Base-by-base conservation (phyloP, 2,329 filamentous ascomycete genomes). In the Sarocladium kiliense region DNA sequence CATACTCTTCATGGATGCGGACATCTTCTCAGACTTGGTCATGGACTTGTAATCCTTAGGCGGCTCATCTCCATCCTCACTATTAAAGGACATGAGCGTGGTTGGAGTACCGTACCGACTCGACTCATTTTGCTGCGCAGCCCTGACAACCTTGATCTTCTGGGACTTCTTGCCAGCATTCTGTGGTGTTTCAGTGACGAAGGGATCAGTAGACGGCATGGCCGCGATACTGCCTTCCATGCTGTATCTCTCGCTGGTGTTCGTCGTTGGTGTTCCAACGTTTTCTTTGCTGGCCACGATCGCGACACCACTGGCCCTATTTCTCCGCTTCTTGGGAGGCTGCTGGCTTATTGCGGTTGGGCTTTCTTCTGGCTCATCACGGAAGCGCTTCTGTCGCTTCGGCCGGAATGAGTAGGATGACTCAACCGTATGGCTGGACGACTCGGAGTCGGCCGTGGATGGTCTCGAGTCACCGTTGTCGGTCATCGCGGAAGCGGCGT, bases 11-110 rank as follows among this genome's bases (percentile, higher is more conserved):
- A 85, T 85, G 2, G 80, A 84, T 18, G 76, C 76, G n/a, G 78
- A 82, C 81, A 85, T 84, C 73, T 85, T 85, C 68, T 85, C 81
- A 27, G 79, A 82, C 70, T 85, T 85, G 49, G 79, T 84, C 80
- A 84, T 84, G 42, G 77, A 74, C 34, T 77, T 77, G 62, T 84
- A 84, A 54, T 82, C 79, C 69, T 84, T 83, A 47, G 61, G 64
- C 18, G 65, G 62, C 56, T 77, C 73, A 25, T 76, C 74, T 14
- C 63, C 67, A 11, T 71, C 69, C 3, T 66, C 69, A 3, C 54
- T 56, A 23, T 59, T 54, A 12, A 53, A 53, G 50, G 50, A 53
- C 50, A 53, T 53, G 50, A 53, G 50, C 14, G 50, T 53, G 56
- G 61, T 57, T 2, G 66, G 65, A 7, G 65, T 69, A 27, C 63